Base-by-base conservation (phyloP, 202 grass and related monocot genomes). In the Bolboschoenoplectus hybrid region DNA sequence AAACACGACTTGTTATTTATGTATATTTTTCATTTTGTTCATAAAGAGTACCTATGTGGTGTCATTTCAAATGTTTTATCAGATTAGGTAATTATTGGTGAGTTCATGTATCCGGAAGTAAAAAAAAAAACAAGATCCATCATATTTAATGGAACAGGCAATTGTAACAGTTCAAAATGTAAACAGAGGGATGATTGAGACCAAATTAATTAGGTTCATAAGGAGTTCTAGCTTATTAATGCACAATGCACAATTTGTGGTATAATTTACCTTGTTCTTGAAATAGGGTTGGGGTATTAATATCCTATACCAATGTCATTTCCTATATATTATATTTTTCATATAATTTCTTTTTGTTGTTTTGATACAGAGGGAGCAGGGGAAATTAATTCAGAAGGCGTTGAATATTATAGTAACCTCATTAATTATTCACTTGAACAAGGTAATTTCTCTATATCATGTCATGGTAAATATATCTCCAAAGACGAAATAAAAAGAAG, bases 331-430 rank as follows among this genome's bases (percentile, higher is more conserved):
- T 46, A 72, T 56, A 6, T 14, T 50, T 79, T 57, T 39, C 12
- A 57, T 78, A 39, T 78, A 78, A n/a, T 69, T 83, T 1, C 3
- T 68, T 70, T 26, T 83, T 84, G 47, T n/a, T 84, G 63, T 49
- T 19, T 74, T 65, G 16, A 83, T 69, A 14, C 78, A 97, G 95
- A 82, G 71, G 95, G 95, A 45, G 74, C 78, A 66, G 91, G 92
- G 14, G 82, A 74, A 84, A n/a, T 86, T 57, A 97, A 97, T 87
- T 88, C 85, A 74, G 89, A 97, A 46, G 92, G 92, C 0, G 89
- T 95, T 32, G 91, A 91, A 47, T 97, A 97, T 49, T 97, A 97
- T 81, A 92, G 95, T 75, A 71, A 85, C 78, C 88, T 97, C 62
- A 93, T 95, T 36, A 16, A 97, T 66, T 95, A 97, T 82, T 61